Percentiles rank a stretch among this genome's conserved stretches.
These are phyloP conservation scores for Scenedesmus sp. DNA, from an alignment of 163 green algal genomes.

Conservation along the genomic window DNA sequence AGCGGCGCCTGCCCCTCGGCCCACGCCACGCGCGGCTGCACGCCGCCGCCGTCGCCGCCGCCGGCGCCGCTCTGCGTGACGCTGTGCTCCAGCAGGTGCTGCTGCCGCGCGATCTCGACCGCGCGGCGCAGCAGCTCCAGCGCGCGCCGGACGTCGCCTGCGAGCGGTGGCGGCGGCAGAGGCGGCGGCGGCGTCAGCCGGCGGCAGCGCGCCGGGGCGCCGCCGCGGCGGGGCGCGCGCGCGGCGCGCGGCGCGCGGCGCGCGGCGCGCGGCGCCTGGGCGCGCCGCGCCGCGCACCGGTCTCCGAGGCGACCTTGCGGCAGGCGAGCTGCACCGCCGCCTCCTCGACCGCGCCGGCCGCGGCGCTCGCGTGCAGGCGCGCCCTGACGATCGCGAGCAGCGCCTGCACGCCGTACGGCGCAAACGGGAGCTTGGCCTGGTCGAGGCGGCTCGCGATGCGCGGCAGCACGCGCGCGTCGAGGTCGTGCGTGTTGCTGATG, in stretches of 20 bases:
- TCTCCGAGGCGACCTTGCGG: constrained; percentile 60
- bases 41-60: neutral
- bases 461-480: constrained; percentile 92
- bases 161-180: no score
- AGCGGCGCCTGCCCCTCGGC: neutral
- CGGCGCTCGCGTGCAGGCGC: constrained; percentile 56
- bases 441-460: constrained; percentile 78
- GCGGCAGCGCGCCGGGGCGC: neutral
- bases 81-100: constrained; percentile 10
- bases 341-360: constrained; percentile 58
- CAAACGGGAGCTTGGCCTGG: constrained; percentile 78
- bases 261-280: no score
- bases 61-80: no score
- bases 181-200: no score
- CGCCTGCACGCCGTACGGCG: constrained; percentile 78
- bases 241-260: neutral
- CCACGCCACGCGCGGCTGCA: constrained; percentile 4
- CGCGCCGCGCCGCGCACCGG: constrained; percentile 4
- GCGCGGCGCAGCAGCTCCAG: constrained; percentile 75
- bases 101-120: constrained; percentile 61
- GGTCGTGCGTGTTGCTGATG: constrained; percentile 98
- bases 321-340: constrained; percentile 63
- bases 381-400: constrained; percentile 72
- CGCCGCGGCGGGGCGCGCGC: neutral
- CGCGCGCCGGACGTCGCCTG: constrained; percentile 79